Conservation (phyloP, 768 basidiomycete genomes). For the Suillus clintonianus region DNA sequence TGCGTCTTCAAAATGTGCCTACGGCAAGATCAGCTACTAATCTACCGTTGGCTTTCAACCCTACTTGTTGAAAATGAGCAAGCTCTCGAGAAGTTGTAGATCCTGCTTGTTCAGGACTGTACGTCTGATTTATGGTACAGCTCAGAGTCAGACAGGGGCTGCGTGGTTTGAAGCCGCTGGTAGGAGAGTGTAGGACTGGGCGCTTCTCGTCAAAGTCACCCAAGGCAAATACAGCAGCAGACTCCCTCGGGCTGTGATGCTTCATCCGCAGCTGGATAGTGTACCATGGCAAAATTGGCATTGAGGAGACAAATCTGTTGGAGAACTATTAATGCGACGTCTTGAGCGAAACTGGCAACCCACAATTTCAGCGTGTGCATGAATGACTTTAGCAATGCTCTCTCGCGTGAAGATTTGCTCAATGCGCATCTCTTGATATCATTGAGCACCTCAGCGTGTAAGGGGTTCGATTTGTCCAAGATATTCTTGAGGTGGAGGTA, state of each 20-base stretch:
- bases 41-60: background rate
- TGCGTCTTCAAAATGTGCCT: conserved; percentile 95
- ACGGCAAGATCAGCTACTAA: conserved; percentile 7
- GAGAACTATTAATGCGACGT: conserved; percentile 2
- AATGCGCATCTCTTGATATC: conserved; percentile 95
- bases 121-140: conserved; percentile 84
- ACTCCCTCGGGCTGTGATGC: conserved; percentile 65
- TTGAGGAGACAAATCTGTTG: conserved; percentile 85
- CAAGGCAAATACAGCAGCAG: background rate
- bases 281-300: conserved; percentile 96
- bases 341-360: conserved; percentile 22
- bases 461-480: conserved; percentile 84
- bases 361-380: conserved; percentile 84
- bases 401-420: conserved; percentile 98
- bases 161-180: conserved; percentile 86
- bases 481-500: conserved; percentile 90
- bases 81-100: conserved; percentile 88
- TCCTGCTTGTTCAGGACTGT: conserved; percentile 89
- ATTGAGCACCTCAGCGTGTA: conserved; percentile 90
- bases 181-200: conserved; percentile 91
- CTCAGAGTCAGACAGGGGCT: conserved; percentile 82
- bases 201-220: background rate
- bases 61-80: conserved; percentile 95
- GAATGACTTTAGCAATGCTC: conserved; percentile 87
- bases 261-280: conserved; percentile 77